Percentiles rank a stretch among this genome's conserved stretches.
Conservation (phyloP, 176 grass and related monocot genomes). For the Otatea glauca region DNA sequence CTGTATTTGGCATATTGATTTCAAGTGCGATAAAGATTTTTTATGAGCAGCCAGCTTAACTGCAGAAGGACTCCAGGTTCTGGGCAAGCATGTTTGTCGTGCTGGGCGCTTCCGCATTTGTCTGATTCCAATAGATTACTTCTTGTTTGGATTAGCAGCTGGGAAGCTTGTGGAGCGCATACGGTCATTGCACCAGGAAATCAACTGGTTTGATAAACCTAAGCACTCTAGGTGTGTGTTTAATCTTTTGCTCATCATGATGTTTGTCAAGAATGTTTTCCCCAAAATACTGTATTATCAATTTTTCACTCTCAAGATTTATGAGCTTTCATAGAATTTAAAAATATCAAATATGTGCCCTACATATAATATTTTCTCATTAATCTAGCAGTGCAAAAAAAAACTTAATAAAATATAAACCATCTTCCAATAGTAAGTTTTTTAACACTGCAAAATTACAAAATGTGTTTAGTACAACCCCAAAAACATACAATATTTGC, state of each 20-base stretch:
- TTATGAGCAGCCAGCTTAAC: slow-evolving; percentile 65
- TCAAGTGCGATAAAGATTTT: slow-evolving; percentile 79
- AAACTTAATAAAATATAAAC: neutral
- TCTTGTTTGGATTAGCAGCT: slow-evolving; percentile 81
- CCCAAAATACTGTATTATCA: neutral
- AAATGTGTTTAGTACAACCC: neutral
- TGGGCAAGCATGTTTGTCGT: slow-evolving; percentile 76
- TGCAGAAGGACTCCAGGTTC: slow-evolving; percentile 71
- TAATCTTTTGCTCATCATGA: neutral
- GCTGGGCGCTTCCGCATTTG: slow-evolving; percentile 46
- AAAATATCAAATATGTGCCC: neutral
- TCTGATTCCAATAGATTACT: slow-evolving; percentile 61
- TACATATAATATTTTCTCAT: slow-evolving; percentile 7
- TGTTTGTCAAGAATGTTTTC: slow-evolving; percentile 18
- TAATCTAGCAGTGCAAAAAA: neutral
- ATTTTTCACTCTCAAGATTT: neutral
- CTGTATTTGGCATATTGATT: slow-evolving; percentile 65
- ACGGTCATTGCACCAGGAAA: slow-evolving; percentile 70
- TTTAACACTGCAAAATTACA: neutral
- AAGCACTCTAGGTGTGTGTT: slow-evolving; percentile 67
- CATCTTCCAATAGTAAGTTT: neutral
- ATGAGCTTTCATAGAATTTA: neutral
- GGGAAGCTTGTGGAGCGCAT: slow-evolving; percentile 81
- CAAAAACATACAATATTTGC: neutral
- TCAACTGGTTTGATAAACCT: slow-evolving; percentile 87